Evolutionary conservation across 495 filamentous ascomycete genomes (phyloP).

Genomic region (Lophiostoma macrostomum): DNA sequence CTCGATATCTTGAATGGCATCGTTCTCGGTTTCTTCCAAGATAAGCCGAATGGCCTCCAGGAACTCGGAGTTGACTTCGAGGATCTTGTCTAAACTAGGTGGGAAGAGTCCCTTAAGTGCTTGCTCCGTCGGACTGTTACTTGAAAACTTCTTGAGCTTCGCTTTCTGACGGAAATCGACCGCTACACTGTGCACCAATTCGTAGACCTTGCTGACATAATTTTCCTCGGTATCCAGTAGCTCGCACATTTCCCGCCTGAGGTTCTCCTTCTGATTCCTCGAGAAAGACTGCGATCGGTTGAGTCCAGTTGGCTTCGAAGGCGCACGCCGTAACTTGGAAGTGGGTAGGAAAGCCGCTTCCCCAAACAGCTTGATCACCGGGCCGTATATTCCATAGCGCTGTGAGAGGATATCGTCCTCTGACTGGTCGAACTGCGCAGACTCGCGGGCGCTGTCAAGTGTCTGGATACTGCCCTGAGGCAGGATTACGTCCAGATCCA

Average conservation of each 20-base stretch:
- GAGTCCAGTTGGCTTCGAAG: slow-evolving; percentile 77
- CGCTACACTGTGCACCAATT: slow-evolving; percentile 71
- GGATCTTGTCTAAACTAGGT: slow-evolving; percentile 68
- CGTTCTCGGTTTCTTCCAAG: slow-evolving; percentile 79
- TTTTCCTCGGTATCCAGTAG: slow-evolving; percentile 89
- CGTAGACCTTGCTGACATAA: slow-evolving; percentile 81
- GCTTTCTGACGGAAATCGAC: slow-evolving; percentile 70
- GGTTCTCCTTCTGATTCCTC: slow-evolving; percentile 73
- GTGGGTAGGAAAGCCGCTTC: slow-evolving; percentile 84
- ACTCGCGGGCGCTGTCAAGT: slow-evolving; percentile 48
- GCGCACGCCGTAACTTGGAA: slow-evolving; percentile 77
- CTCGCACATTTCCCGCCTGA: slow-evolving; percentile 88
- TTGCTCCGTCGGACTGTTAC: slow-evolving; percentile 68
- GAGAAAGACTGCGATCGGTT: slow-evolving; percentile 70
- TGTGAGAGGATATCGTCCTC: slow-evolving; percentile 58
- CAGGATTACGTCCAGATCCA: slow-evolving; percentile 85
- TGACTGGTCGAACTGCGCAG: slow-evolving; percentile 41
- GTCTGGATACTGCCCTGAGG: slow-evolving; percentile 67
- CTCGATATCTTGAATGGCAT: slow-evolving; percentile 55
- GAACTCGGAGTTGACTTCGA: slow-evolving; percentile 76
- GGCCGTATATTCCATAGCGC: slow-evolving; percentile 70
- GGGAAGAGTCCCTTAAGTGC: slow-evolving; percentile 79
- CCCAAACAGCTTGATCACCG: slow-evolving; percentile 73
- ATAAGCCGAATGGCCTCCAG: slow-evolving; percentile 68
- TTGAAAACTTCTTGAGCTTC: slow-evolving; percentile 53